A percentile compares a stretch with the other conserved stretches of the same genome.
These are phyloP conservation scores for Eimeria tenella DNA, from an alignment of 169 alveolate species.

Conservation along the genomic window DNA sequence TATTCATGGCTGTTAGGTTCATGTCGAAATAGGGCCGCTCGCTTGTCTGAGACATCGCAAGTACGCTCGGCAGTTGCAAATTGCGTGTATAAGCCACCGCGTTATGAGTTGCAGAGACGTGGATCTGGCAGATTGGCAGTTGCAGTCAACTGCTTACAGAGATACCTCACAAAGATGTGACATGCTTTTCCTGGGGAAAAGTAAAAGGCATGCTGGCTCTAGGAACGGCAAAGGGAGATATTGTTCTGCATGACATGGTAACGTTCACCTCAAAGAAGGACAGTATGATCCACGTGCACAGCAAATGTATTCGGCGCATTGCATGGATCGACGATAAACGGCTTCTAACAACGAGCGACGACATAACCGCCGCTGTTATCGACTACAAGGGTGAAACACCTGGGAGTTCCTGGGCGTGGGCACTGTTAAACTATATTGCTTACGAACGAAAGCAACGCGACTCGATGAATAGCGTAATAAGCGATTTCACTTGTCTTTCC, in stretches of 20 bases:
- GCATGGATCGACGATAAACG: constrained; percentile 30
- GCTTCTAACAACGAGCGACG: constrained; percentile 23
- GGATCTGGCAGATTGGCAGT: constrained; percentile 6
- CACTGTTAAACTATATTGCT: too few relatives aligned
- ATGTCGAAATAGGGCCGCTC: too few relatives aligned
- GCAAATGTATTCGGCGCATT: constrained; percentile 12
- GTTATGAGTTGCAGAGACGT: background rate
- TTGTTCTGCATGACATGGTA: background rate
- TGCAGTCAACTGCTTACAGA: background rate
- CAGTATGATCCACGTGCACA: background rate
- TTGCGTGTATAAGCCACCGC: too few relatives aligned
- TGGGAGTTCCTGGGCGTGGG: background rate
- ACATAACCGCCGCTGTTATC: background rate
- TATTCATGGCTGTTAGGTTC: too few relatives aligned
- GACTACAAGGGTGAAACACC: constrained; percentile 22
- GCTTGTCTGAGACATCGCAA: too few relatives aligned
- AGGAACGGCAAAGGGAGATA: constrained; percentile 25
- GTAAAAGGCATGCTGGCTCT: background rate
- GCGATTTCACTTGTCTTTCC: too few relatives aligned
- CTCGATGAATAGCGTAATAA: too few relatives aligned
- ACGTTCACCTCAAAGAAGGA: background rate
- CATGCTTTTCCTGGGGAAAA: constrained; percentile 9
- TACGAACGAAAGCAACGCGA: too few relatives aligned
- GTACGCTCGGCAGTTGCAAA: too few relatives aligned
- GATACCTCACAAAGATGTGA: constrained; percentile 6